Conservation (phyloP, 2,329 filamentous ascomycete species). For the Passalora sequoiae region DNA sequence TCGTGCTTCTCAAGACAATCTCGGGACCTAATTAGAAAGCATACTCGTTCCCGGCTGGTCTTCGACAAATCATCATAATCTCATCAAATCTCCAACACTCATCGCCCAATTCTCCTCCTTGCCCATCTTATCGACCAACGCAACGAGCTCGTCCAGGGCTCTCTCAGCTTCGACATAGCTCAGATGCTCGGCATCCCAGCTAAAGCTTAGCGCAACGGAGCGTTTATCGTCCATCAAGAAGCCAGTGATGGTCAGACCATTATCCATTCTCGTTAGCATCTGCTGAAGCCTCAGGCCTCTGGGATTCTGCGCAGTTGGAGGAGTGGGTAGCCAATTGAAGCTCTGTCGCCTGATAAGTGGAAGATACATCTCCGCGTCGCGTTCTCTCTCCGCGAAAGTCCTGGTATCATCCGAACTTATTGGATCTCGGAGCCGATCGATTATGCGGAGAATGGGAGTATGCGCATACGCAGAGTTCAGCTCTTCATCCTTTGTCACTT, state of each 20-base stretch:
- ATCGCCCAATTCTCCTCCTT: constrained; percentile 27
- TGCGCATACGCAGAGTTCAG: constrained; percentile 28
- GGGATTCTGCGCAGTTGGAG: constrained; percentile 27
- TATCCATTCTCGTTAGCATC: constrained; percentile 33
- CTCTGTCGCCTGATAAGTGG: constrained; percentile 30
- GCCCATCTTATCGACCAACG: constrained; percentile 26
- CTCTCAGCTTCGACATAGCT: constrained; percentile 26
- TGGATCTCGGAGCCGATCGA: constrained; percentile 29
- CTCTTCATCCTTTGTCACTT: constrained; percentile 31
- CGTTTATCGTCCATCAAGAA: constrained; percentile 31
- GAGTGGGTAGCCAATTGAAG: constrained; percentile 33
- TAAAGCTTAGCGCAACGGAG: constrained; percentile 28
- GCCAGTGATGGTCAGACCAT: constrained; percentile 31
- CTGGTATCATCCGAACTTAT: constrained; percentile 26
- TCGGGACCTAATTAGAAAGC: not conserved
- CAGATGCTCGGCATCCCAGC: constrained; percentile 32
- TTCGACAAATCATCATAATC: constrained; percentile 14
- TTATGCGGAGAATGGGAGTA: constrained; percentile 30
- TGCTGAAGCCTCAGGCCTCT: constrained; percentile 29
- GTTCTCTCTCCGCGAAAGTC: constrained; percentile 27
- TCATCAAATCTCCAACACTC: constrained; percentile 24
- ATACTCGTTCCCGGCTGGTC: not conserved
- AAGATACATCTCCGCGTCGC: constrained; percentile 29
- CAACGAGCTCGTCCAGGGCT: constrained; percentile 24
- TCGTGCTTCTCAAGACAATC: not conserved